Evolutionary conservation across 805 yeast species (phyloP).

Genomic region (Diddensiella caesifluorescens): DNA sequence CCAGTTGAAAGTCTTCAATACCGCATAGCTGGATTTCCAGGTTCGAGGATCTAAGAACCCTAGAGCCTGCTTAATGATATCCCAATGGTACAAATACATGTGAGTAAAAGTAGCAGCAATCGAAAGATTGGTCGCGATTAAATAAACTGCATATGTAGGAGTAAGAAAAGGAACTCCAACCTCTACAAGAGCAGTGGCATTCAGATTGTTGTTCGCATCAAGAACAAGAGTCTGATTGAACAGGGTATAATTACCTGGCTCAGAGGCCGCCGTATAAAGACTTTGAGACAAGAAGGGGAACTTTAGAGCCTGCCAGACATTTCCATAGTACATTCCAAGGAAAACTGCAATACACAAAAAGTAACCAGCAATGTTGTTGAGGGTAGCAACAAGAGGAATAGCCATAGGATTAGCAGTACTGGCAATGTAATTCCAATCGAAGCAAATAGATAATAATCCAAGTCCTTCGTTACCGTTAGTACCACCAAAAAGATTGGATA

Average conservation of each 20-base stretch:
- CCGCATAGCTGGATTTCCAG: conserved; percentile 20
- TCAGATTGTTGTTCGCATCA: conserved; percentile 23
- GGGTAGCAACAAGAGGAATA: conserved; percentile 29
- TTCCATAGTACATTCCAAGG: conserved; percentile 32
- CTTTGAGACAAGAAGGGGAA: conserved; percentile 35
- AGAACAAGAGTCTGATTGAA: conserved; percentile 31
- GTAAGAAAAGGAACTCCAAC: conserved; percentile 33
- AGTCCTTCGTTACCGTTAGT: conserved; percentile 34
- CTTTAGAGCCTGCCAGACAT: conserved; percentile 30
- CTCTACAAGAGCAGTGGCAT: conserved; percentile 25
- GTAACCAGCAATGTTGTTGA: conserved; percentile 31
- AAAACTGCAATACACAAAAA: conserved; percentile 23
- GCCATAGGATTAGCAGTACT: conserved; percentile 30
- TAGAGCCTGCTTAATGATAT: conserved; percentile 26
- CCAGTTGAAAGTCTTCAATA: conserved; percentile 30
- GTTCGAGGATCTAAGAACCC: conserved; percentile 23
- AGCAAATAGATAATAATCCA: conserved; percentile 29
- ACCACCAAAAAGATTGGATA: conserved; percentile 33
- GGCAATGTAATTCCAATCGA: conserved; percentile 34
- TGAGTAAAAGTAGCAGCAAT: conserved; percentile 34
- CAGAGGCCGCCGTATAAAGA: conserved; percentile 27
- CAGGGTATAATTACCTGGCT: conserved; percentile 18
- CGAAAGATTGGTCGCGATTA: conserved; percentile 32
- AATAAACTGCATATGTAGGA: conserved; percentile 30
- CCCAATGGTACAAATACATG: conserved; percentile 31